Evolutionary conservation across 1,284 basidiomycete species (phyloP), one percentile per base, ranked within the genome.

Genomic region (Microbotryum saponariae): DNA sequence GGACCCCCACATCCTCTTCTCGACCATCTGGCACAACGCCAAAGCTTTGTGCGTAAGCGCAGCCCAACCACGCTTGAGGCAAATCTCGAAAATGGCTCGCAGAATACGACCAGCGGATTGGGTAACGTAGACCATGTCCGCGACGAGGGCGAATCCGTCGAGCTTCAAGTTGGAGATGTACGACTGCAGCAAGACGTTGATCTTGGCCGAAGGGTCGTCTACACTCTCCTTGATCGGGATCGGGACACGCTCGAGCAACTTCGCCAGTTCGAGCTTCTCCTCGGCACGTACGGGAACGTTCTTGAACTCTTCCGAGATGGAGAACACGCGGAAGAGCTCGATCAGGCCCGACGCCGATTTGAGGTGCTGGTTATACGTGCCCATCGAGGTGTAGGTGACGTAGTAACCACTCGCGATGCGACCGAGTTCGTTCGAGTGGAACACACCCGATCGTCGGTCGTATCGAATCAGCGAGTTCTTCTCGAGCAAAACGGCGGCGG

Each of bases 51-150:
- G 87, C 1, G 92, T 91, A 0, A 94, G 89, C 7, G 89, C 81
- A 1, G 96, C 92, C 91, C 94, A 99, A n/a, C 94, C 94, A 61
- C 93, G 85, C 78, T 96, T 97, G 65, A 97, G 79, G 74, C 94
- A 98, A 59, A 98, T 98, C 78, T 99, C 94, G 70, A 96, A 98
- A 74, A 99, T 89, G 18, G 96, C 94, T 21, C 93, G 89, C 47
- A 98, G 79, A 72, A 98, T 97, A 74, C 89, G 73, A 16, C 77
- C 77, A 8, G 77, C 77, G 20, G 77, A 77, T 62, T 78, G 77
- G 5, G 77, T 89, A 51, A 64, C 70, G 66, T 67, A 71, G 54
- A 56, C 93, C 96, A 98, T 98, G 75, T 98, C 94, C 2, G 94
- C 91, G 20, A 97, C 89, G 21, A 98, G 85, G 8, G 93, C 93